Percentiles rank a stretch among this genome's conserved stretches.
Evolutionary conservation across 2,329 filamentous ascomycete genomes (phyloP).

Genomic region (Pseudogymnoascus verrucosus): DNA sequence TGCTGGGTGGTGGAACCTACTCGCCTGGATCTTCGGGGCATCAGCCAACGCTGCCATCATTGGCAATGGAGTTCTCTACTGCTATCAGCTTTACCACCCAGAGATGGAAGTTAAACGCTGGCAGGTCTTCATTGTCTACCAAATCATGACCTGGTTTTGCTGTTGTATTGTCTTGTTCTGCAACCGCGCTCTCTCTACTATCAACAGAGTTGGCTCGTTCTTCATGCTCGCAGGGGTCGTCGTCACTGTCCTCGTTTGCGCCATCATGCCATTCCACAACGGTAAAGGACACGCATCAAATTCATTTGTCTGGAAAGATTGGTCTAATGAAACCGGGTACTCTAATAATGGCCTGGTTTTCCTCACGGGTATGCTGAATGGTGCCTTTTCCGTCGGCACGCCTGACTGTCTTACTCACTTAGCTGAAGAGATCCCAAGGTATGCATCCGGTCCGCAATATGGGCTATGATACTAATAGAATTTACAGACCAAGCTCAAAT

Average conservation of each 20-base stretch:
- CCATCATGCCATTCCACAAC: slow-evolving; percentile 42
- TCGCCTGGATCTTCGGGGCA: slow-evolving; percentile 41
- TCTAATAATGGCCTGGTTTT: slow-evolving; percentile 48
- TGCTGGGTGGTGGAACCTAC: slow-evolving; percentile 44
- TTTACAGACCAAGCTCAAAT: slow-evolving; percentile 36
- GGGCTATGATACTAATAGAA: neutral
- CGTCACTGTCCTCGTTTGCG: slow-evolving; percentile 46
- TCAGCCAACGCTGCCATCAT: slow-evolving; percentile 29
- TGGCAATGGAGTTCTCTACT: slow-evolving; percentile 37
- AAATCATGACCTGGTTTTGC: slow-evolving; percentile 39
- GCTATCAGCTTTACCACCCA: slow-evolving; percentile 41
- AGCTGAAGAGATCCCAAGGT: slow-evolving; percentile 52
- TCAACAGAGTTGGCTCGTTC: slow-evolving; percentile 48
- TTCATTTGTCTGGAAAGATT: slow-evolving; percentile 38
- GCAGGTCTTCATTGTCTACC: slow-evolving; percentile 43
- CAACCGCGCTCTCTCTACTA: slow-evolving; percentile 43
- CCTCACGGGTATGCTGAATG: slow-evolving; percentile 55
- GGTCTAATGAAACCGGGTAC: slow-evolving; percentile 38
- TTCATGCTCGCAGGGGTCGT: slow-evolving; percentile 45
- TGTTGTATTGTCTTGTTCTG: slow-evolving; percentile 42
- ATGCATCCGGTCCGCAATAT: slow-evolving; percentile 10
- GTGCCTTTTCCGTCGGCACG: slow-evolving; percentile 59
- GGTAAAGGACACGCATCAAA: slow-evolving; percentile 34
- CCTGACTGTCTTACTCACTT: slow-evolving; percentile 59
- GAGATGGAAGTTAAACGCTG: slow-evolving; percentile 38